Evolutionary conservation across 1,284 basidiomycete genomes (phyloP).

Genomic region (Fomitopsis betulina): DNA sequence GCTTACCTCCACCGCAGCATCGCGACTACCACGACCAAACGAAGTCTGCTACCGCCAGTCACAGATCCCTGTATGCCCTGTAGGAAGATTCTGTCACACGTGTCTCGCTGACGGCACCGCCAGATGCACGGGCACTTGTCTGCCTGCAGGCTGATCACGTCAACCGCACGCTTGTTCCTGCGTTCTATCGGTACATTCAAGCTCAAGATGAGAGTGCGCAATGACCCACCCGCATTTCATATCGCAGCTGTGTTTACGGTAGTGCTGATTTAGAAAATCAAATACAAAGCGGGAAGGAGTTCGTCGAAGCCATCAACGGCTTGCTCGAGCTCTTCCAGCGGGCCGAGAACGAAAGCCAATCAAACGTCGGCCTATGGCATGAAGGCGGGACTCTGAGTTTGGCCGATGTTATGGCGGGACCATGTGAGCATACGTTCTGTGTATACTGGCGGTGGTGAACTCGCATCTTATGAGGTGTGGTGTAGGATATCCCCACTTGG

Average conservation of each 20-base stretch:
- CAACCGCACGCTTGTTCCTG: conserved; percentile 61
- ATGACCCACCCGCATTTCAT: neutral
- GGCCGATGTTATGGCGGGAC: conserved; percentile 68
- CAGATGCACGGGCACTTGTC: conserved; percentile 63
- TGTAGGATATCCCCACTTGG: neutral
- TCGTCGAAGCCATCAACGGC: conserved; percentile 46
- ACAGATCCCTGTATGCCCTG: conserved; percentile 55
- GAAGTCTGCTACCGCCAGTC: conserved; percentile 51
- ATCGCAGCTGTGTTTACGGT: neutral
- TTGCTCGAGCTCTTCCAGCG: conserved; percentile 59
- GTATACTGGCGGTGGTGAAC: neutral
- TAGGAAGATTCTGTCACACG: neutral
- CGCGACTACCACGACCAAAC: conserved; percentile 38
- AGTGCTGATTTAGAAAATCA: conserved; percentile 37
- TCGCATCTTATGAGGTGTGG: neutral
- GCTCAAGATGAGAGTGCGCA: conserved; percentile 49
- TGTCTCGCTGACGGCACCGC: neutral
- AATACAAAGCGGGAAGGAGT: conserved; percentile 52
- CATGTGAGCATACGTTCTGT: conserved; percentile 43
- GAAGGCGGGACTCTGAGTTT: conserved; percentile 53
- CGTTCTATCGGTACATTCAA: conserved; percentile 78
- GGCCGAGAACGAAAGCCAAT: conserved; percentile 42
- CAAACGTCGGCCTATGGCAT: conserved; percentile 49
- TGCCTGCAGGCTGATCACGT: conserved; percentile 68
- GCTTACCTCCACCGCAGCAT: conserved; percentile 31